phyloP scores from a whole-genome alignment of 805 yeast species.

The Metschnikowia cerradonensis region DNA sequence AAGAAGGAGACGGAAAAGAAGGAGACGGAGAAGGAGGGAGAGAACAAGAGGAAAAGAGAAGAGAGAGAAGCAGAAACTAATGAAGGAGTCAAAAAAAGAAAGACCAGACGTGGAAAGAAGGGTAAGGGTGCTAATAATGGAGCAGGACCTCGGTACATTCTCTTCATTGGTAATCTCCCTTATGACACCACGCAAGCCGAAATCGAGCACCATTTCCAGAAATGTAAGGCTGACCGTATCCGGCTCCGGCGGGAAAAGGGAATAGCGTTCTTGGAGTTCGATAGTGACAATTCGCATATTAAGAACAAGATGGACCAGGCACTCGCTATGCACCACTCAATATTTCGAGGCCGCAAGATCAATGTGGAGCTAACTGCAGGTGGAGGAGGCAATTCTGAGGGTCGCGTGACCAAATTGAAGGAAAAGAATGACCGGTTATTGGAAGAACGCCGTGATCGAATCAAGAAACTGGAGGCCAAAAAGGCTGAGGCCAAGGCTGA shows the following conservation, averaged over 20 bases:
- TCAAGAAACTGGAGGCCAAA: conserved; percentile 43
- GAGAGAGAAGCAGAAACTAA: conserved; percentile 17
- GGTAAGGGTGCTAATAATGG: conserved; percentile 52
- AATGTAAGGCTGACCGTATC: conserved; percentile 66
- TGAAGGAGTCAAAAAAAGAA: conserved; percentile 55
- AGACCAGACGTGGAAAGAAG: conserved; percentile 75
- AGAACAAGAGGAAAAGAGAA: conserved; percentile 35
- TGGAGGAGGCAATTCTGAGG: conserved; percentile 89
- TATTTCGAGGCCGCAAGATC: conserved; percentile 67
- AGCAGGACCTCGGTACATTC: conserved; percentile 62
- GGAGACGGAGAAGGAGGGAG: conserved; percentile 11
- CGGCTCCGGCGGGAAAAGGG: conserved; percentile 84
- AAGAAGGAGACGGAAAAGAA: conserved; percentile 16
- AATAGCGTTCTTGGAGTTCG: conserved; percentile 87
- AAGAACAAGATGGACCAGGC: conserved; percentile 82
- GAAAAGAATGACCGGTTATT: conserved; percentile 73
- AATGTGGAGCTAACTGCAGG: conserved; percentile 97
- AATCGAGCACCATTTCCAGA: conserved; percentile 66
- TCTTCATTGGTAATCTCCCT: conserved; percentile 90
- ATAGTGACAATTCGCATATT: conserved; percentile 53
- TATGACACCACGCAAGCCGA: conserved; percentile 61
- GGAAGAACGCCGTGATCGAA: conserved; percentile 62
- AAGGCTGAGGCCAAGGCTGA: conserved; percentile 25
- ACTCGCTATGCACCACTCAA: conserved; percentile 74
- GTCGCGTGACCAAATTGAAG: conserved; percentile 60